Evolutionary conservation across 768 basidiomycete genomes (phyloP).

Genomic region (Hypholoma fasciculare): DNA sequence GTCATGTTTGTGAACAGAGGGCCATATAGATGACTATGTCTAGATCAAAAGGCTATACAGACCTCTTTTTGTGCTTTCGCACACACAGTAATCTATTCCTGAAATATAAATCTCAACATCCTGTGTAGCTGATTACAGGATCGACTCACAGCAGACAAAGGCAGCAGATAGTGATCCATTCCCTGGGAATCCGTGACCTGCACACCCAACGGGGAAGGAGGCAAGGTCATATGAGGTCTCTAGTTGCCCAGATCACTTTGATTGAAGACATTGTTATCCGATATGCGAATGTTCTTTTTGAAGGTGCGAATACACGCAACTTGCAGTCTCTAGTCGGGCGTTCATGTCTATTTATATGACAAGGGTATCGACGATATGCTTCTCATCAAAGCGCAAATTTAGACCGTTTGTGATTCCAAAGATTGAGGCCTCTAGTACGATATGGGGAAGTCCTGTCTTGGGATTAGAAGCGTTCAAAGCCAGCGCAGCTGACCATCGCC

Average conservation of each 20-base stretch:
- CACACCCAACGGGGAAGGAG: background rate
- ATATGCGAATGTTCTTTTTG: constrained; percentile 1
- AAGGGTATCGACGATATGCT: background rate
- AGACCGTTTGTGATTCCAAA: background rate
- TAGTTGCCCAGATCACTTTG: background rate
- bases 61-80: background rate
- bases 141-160: background rate
- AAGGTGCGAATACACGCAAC: background rate
- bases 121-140: background rate
- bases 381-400: background rate
- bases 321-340: too few relatives aligned
- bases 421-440: background rate
- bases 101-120: background rate
- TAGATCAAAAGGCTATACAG: background rate
- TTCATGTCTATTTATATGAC: too few relatives aligned
- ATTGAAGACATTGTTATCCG: background rate
- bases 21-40: background rate
- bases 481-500: too few relatives aligned
- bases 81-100: background rate
- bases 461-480: background rate
- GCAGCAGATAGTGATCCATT: background rate
- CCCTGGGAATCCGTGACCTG: background rate
- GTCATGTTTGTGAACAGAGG: background rate
- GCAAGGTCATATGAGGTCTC: constrained; percentile 4
- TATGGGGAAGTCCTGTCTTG: background rate